Evolutionary conservation across 2,329 filamentous ascomycete genomes (phyloP).

Genomic region (Westerdykella sp.): DNA sequence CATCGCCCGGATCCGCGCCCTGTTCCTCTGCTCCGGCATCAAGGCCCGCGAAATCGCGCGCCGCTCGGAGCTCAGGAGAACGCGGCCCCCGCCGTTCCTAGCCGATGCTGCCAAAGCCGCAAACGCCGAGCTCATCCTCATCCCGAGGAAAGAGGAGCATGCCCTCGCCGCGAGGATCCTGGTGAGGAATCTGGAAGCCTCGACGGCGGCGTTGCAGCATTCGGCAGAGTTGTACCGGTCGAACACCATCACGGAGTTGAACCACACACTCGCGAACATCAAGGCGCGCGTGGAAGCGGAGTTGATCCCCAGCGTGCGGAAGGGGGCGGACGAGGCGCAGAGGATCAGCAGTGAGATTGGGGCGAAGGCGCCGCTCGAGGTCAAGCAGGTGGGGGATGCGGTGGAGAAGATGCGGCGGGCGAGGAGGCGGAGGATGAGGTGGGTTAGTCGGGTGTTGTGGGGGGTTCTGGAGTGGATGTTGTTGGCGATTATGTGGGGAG

Average conservation of each 20-base stretch:
- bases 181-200: conserved; percentile 43
- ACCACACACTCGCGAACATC: conserved; percentile 40
- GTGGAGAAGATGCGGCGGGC: conserved; percentile 65
- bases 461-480: conserved; percentile 80
- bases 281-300: conserved; percentile 44
- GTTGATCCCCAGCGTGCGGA: conserved; percentile 56
- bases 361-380: conserved; percentile 67
- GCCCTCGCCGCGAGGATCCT: conserved; percentile 50
- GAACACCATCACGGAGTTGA: conserved; percentile 41
- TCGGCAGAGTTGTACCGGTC: conserved; percentile 47
- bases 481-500: conserved; percentile 86
- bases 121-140: conserved; percentile 36
- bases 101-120: conserved; percentile 42
- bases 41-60: conserved; percentile 77
- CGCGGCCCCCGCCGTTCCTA: conserved; percentile 31
- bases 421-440: conserved; percentile 66
- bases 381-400: conserved; percentile 73
- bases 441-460: conserved; percentile 71
- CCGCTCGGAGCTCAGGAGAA: conserved; percentile 49
- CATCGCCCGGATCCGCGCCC: conserved; percentile 67
- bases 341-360: conserved; percentile 70
- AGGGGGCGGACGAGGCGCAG: conserved; percentile 71
- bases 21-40: conserved; percentile 79
- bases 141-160: conserved; percentile 48
- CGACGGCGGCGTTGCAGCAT: conserved; percentile 43